These are phyloP conservation scores for Aspergillus egyptiacus DNA, from an alignment of 495 filamentous ascomycete species.

Conservation along the genomic window DNA sequence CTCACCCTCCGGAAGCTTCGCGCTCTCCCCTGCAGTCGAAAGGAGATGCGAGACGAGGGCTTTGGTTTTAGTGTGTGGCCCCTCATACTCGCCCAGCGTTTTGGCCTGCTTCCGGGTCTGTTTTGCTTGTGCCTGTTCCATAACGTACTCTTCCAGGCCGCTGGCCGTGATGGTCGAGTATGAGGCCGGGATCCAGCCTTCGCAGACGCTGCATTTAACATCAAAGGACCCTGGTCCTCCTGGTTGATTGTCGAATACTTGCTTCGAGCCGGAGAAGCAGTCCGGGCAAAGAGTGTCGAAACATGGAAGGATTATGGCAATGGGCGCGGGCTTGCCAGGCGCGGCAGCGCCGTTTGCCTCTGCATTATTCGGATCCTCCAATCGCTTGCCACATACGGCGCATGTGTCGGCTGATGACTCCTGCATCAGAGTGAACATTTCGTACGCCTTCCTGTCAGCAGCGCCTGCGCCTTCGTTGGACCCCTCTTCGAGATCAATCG, in stretches of 20 bases:
- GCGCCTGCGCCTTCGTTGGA: conserved; percentile 52
- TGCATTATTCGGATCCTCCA: conserved; percentile 39
- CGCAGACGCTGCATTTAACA: conserved; percentile 61
- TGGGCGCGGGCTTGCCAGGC: conserved; percentile 43
- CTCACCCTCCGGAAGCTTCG: conserved; percentile 48
- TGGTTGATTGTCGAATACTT: conserved; percentile 19
- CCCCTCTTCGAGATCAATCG: conserved; percentile 81
- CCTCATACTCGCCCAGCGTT: conserved; percentile 63
- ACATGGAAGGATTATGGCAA: conserved; percentile 78
- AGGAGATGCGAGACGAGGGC: conserved; percentile 66
- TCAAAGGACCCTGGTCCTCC: conserved; percentile 14
- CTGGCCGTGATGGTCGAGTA: conserved; percentile 63
- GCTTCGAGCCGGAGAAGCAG: conserved; percentile 52
- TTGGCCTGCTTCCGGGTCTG: conserved; percentile 51
- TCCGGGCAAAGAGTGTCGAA: conserved; percentile 72
- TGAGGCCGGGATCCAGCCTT: conserved; percentile 47
- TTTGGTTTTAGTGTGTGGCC: conserved; percentile 85
- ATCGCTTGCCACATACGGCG: conserved; percentile 56
- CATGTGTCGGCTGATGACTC: conserved; percentile 70
- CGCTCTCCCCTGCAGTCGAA: conserved; percentile 52
- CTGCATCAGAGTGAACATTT: conserved; percentile 74
- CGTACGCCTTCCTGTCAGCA: conserved; percentile 64
- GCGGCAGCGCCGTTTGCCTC: conserved; percentile 38
- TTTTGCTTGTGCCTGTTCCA: conserved; percentile 44
- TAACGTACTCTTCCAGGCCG: conserved; percentile 54